Conservation (phyloP, 192 early-diverging fungal genomes). For the Dispira simplex region DNA sequence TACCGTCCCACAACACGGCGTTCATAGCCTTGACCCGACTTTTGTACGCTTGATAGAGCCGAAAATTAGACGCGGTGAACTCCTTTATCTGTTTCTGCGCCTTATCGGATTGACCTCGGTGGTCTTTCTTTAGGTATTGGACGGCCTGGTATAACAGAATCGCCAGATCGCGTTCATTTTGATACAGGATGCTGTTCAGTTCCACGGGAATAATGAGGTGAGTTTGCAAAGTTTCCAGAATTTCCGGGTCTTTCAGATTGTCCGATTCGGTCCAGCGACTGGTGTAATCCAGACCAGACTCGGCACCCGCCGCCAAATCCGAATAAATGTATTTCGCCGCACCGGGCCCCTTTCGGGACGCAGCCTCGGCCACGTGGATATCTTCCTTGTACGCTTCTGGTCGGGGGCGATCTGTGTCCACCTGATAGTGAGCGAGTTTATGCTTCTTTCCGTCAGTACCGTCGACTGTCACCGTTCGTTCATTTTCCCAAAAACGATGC, state of each 20-base stretch:
- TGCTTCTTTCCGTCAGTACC: constrained; percentile 15
- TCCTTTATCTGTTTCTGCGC: too few species aligned
- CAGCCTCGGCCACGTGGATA: constrained; percentile 28
- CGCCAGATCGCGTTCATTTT: constrained; percentile 28
- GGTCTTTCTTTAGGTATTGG: neutral
- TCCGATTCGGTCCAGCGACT: constrained; percentile 37
- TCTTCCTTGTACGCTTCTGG: constrained; percentile 53
- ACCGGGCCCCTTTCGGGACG: constrained; percentile 10
- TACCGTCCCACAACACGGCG: constrained; percentile 31
- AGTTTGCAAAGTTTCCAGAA: constrained; percentile 38
- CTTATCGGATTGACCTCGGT: neutral
- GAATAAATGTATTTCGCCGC: constrained; percentile 29
- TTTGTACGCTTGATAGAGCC: constrained; percentile 17
- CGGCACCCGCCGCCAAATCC: constrained; percentile 49
- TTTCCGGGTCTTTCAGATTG: constrained; percentile 12
- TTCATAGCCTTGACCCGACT: constrained; percentile 30
- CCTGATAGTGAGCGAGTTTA: constrained; percentile 35
- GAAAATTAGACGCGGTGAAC: neutral
- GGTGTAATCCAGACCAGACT: constrained; percentile 59
- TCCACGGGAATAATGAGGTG: constrained; percentile 44
- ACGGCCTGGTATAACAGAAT: constrained; percentile 4
- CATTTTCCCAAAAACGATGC: constrained; percentile 41
- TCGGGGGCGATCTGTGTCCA: constrained; percentile 34
- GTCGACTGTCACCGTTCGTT: constrained; percentile 29
- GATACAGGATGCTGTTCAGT: constrained; percentile 52